Evolutionary conservation across 78 protist genomes (phyloP), one percentile per base, ranked within the genome.

Genomic region (Bodo saltans): DNA sequence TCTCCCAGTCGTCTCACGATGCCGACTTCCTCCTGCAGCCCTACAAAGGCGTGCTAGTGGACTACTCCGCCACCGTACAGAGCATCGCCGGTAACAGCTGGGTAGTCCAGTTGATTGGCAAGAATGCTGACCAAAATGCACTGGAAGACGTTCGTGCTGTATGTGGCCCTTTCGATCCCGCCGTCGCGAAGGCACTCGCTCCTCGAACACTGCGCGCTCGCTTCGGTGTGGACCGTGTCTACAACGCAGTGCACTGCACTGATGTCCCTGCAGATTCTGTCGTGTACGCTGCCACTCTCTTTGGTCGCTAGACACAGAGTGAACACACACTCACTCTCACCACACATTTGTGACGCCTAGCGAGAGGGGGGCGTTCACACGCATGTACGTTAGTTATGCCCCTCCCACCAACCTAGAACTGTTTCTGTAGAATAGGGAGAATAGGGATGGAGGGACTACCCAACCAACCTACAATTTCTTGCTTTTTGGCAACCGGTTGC

Each of bases 181-280:
- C 42, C 34, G 38, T 89, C 0, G 95, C 92, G 2, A 41, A 68
- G 21, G 41, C 3, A 21, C 78, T 92, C 25, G 86, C 84, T 8
- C 88, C 91, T 28, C 3, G 68, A 8, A 83, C 91, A 0, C 37
- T 92, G 11, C 76, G 95, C 23, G 93, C 90, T 21, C 60, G 26
- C 34, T 87, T n/a, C 67, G 92, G 92, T n/a, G 70, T 25, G 42
- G 26, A 4, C 88, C 69, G 52, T 42, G 70, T 83, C n/a, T 1
- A 4, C 73, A 92, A 92, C 72, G 90, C 78, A 0, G 88, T 92
- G 35, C 95, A 92, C 78, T 74, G 83, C 83, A 89, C 95, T 39
- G 95, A 92, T 68, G 41, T 90, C 33, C 76, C 83, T 4, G 88
- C 75, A 37, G 93, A 90, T 38, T 88, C 83, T 11, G 74, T 32